Percentiles rank a stretch among this genome's conserved stretches.
phyloP scores from a whole-genome alignment of 2,329 filamentous ascomycete species.

The Arthrobotrys pseudoclavata region DNA sequence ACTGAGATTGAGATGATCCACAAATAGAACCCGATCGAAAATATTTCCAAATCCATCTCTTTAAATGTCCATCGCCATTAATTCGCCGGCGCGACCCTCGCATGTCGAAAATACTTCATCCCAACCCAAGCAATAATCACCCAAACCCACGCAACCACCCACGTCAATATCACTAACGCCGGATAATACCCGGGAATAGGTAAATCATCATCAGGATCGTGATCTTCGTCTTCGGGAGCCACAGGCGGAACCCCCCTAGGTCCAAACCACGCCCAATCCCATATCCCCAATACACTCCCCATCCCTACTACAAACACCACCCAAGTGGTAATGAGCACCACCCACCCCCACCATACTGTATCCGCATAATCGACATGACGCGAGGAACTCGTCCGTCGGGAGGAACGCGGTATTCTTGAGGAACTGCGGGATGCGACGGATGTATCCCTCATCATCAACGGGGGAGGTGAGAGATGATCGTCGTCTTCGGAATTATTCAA shows the following conservation, averaged over 20 bases:
- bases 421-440: conserved; percentile 37
- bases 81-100: conserved; percentile 75
- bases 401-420: conserved; percentile 38
- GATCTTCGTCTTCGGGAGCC: conserved; percentile 32
- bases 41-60: background rate
- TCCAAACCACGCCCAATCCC: conserved; percentile 99
- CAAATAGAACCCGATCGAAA: conserved; percentile 28
- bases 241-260: conserved; percentile 41
- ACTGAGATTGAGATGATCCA: conserved; percentile 31
- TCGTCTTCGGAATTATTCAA: conserved; percentile 57
- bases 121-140: conserved; percentile 97
- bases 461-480: conserved; percentile 49
- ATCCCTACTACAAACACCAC: conserved; percentile 95
- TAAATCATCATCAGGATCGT: conserved; percentile 79
- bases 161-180: conserved; percentile 89
- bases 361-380: conserved; percentile 68
- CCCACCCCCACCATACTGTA: conserved; percentile 98
- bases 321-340: conserved; percentile 91
- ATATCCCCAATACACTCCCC: conserved; percentile 93
- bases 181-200: conserved; percentile 98
- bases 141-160: conserved; percentile 99
- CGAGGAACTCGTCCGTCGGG: conserved; percentile 44
- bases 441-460: conserved; percentile 55
- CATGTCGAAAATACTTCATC: conserved; percentile 99
- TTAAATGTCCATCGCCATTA: background rate